Evolutionary conservation across 768 basidiomycete genomes (phyloP), one percentile per base, ranked within the genome.

Genomic region (Boletus eberwhitei): DNA sequence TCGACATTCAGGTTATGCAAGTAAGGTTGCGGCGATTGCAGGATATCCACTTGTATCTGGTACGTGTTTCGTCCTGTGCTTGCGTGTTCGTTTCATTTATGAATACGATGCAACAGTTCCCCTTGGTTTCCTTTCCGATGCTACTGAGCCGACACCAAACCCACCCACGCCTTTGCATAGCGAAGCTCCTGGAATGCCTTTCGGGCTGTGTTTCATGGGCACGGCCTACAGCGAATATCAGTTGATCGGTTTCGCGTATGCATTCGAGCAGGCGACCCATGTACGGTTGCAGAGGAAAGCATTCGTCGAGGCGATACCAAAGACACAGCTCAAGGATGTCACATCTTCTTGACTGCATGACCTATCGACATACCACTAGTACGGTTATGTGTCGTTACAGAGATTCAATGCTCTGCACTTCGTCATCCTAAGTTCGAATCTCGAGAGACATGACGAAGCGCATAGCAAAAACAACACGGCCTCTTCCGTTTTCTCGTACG

Each of bases 391-490:
- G 17, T 37, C n/a, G n/a, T n/a, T 29, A 11, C 16, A 37, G 11
- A n/a, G 8, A 12, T 32, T 38, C 22, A 22, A 21, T 45, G 17
- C 8, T n/a, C 35, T 34, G 32, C 34, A 21, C 34, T 40, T 29
- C n/a, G 11, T 16, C 21, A 32, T 8, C n/a, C 35, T 5, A 52
- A 26, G 5, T 38, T 26, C 36, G 32, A 41, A 19, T 19, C 21
- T 14, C 45, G 8, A 24, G 14, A 31, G 47, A 44, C 61, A 91
- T 91, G 90, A 90, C 90, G 50, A 92, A 91, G 72, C 90, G n/a
- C n/a, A 93, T 66, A 88, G 86, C 79, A 92, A 90, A 73, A 93
- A 92, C 68, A 91, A 91, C 63, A 92, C 90, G 5, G 90, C 90
- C 5, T 91, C 89, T 8, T 91, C 89, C 0, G 88, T 91, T 50